Base-by-base conservation (phyloP, 495 filamentous ascomycete species). In the Hypoxylon crocopeplum region DNA sequence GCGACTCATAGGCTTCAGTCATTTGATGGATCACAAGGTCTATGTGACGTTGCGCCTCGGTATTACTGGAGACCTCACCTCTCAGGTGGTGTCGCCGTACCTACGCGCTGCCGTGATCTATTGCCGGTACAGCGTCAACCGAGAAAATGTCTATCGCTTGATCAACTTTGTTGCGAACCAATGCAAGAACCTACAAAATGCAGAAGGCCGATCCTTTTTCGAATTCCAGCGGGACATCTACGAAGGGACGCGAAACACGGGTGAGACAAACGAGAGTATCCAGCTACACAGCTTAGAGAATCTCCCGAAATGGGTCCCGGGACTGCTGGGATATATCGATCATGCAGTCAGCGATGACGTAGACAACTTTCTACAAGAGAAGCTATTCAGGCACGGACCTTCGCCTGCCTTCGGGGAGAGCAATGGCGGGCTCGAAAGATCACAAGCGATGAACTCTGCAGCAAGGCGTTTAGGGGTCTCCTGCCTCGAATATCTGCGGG, bases 221-320 rank as follows among this genome's bases (percentile, higher is more conserved):
- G 73, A 77, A 1, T 79, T 80, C 27, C 64, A 75, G 33, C 62
- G 62, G 20, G 64, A 69, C 8, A 56, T 74, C 4, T 75, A 73
- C 47, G 69, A 75, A 25, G 55, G 59, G 1, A 61, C 49, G 12
- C 62, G 66, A 20, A 67, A 48, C 34, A 67, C 66, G 12, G 66
- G 66, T 4, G 67, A 76, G 32, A 34, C 41, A 10, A 47, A 19
- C 12, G 58, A 71, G 12, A 58, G 59, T 1, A 69, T 77, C 20
- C 50, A 62, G 13, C 4, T 72, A 13, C 46, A 62, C 11, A 54
- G 70, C 8, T 72, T 86, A n/a, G 75, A 83, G 6, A 77, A 73
- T 13, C 69, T 91, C 8, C 78, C 82, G 0, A 71, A 79, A 27
- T 92, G 88, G 87, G 86, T 77, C 1, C 90, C 90, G 6, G 79